Percentiles rank a stretch among this genome's conserved stretches.
Conservation (phyloP, 2,329 filamentous ascomycete genomes). For the Pyrenochaeta sp. region DNA sequence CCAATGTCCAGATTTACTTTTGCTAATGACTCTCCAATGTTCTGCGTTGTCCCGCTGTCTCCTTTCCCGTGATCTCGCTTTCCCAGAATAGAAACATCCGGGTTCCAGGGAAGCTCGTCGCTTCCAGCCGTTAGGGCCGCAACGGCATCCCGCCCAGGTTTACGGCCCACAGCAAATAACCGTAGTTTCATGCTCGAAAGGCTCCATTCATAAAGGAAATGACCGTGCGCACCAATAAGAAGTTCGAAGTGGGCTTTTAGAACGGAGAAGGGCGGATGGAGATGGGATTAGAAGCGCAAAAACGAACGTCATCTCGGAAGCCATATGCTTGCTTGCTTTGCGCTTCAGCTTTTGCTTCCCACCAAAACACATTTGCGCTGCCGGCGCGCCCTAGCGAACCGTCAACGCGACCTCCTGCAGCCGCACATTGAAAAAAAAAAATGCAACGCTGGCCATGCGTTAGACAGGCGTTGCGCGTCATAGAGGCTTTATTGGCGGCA, state of each 20-base stretch:
- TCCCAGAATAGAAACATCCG: conserved; percentile 6
- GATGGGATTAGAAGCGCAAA: not conserved
- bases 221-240: not conserved
- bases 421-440: not conserved
- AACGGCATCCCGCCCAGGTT: not conserved
- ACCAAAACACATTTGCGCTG: not conserved
- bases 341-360: not conserved
- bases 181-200: not conserved
- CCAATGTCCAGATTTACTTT: not conserved
- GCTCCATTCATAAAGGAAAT: not conserved
- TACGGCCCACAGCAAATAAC: not conserved
- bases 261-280: not conserved
- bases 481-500: not conserved
- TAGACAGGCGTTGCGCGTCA: not conserved
- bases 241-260: not conserved
- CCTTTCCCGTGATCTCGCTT: not conserved
- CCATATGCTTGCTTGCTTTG: not conserved
- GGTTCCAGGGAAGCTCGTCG: not conserved
- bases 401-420: not conserved
- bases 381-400: not conserved
- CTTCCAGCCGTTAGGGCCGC: conserved; percentile 9
- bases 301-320: not conserved
- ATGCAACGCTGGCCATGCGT: not conserved
- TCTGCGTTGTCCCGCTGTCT: not conserved
- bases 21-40: not conserved